These are phyloP conservation scores for Tricholoma furcatifolium DNA, from an alignment of 768 basidiomycete genomes.

Conservation along the genomic window DNA sequence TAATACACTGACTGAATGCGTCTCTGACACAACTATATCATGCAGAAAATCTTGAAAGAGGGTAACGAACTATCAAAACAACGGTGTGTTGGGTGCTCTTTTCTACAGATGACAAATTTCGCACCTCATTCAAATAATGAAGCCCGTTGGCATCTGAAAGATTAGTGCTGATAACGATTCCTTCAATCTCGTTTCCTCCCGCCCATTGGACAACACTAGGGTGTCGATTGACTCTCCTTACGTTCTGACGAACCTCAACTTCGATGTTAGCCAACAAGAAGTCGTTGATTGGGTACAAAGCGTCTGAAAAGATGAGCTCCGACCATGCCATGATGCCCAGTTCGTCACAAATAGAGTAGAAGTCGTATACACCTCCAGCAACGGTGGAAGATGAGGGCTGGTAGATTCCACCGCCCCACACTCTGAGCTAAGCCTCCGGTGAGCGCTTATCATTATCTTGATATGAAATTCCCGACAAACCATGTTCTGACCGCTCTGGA, in stretches of 20 bases:
- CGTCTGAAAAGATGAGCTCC: constrained; percentile 59
- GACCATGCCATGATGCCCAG: constrained; percentile 62
- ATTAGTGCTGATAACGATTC: constrained; percentile 42
- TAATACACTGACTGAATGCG: constrained; percentile 38
- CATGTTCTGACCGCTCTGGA: constrained; percentile 58
- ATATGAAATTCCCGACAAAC: constrained; percentile 27
- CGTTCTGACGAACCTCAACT: constrained; percentile 57
- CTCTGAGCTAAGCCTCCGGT: constrained; percentile 38
- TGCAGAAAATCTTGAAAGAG: constrained; percentile 55
- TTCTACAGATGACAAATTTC: constrained; percentile 1
- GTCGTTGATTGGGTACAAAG: constrained; percentile 53
- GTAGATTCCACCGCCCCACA: constrained; percentile 61
- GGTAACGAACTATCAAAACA: constrained; percentile 31
- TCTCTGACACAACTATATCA: constrained; percentile 46
- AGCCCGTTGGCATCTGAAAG: constrained; percentile 37
- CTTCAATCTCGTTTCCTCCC: constrained; percentile 61
- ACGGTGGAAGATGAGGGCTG: constrained; percentile 40
- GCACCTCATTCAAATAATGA: constrained; percentile 49
- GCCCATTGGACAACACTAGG: constrained; percentile 62
- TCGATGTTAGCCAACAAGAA: constrained; percentile 51
- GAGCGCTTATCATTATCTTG: not conserved
- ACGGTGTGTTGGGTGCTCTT: not conserved
- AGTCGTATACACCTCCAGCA: constrained; percentile 49
- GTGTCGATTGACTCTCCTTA: constrained; percentile 52
- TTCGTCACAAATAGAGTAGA: constrained; percentile 58